A percentile compares a stretch with the other conserved stretches of the same genome.
These are phyloP conservation scores for Sutorius australiensis DNA, from an alignment of 768 basidiomycete genomes.

Conservation along the genomic window DNA sequence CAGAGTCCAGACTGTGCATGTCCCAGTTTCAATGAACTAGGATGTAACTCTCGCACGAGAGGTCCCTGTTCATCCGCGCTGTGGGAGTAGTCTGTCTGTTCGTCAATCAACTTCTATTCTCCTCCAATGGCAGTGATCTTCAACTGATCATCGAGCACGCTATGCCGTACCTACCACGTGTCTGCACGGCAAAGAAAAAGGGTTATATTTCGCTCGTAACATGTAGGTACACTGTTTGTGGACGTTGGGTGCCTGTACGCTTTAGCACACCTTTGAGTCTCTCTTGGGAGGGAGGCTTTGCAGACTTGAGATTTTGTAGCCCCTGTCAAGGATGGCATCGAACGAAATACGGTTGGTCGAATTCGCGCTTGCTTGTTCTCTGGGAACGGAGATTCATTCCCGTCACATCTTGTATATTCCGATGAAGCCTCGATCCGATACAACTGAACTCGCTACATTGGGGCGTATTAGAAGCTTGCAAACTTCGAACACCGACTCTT, in stretches of 20 bases:
- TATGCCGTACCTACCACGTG: slow-evolving; percentile 19
- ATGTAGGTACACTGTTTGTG: background rate
- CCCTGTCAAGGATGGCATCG: slow-evolving; percentile 6
- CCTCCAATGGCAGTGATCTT: slow-evolving; percentile 27
- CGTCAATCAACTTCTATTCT: slow-evolving; percentile 26
- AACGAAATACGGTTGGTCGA: slow-evolving; percentile 6
- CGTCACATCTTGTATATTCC: slow-evolving; percentile 17
- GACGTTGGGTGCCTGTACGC: background rate
- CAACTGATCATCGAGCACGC: slow-evolving; percentile 20
- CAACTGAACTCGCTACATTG: slow-evolving; percentile 8
- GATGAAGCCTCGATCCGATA: slow-evolving; percentile 22
- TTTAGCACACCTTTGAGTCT: background rate
- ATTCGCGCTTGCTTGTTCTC: slow-evolving; percentile 26
- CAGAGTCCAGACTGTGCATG: background rate
- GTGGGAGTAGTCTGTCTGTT: slow-evolving; percentile 3
- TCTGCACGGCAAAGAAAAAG: background rate
- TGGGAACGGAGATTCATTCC: slow-evolving; percentile 23
- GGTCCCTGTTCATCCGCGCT: slow-evolving; percentile 1
- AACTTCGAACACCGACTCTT: slow-evolving; percentile 13
- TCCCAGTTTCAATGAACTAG: background rate
- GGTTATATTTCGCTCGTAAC: background rate
- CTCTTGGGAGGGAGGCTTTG: background rate
- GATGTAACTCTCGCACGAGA: background rate
- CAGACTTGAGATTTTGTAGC: background rate
- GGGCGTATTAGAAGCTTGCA: slow-evolving; percentile 17